Evolutionary conservation across 164 flowering plant genomes (phyloP).

Genomic region (Kingdonia uniflora): DNA sequence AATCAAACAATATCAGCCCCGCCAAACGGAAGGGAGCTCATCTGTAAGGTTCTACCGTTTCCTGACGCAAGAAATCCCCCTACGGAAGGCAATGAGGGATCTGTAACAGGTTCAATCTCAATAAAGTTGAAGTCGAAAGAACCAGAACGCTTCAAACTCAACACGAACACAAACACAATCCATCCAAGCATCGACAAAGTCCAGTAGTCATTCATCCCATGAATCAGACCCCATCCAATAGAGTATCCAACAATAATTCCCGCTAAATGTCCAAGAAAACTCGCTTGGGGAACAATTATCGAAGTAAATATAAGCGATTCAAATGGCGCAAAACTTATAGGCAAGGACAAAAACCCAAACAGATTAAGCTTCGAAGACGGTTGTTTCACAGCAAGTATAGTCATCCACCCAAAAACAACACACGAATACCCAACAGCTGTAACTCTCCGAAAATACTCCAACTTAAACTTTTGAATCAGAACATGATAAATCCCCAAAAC

Average conservation of each 20-base stretch:
- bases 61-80: slow-evolving; percentile 62
- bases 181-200: slow-evolving; percentile 88
- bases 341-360: slow-evolving; percentile 86
- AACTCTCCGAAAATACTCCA: slow-evolving; percentile 76
- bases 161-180: slow-evolving; percentile 55
- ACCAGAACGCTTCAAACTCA: slow-evolving; percentile 83
- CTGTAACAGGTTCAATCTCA: slow-evolving; percentile 76
- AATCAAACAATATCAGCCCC: slow-evolving; percentile 59
- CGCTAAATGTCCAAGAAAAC: slow-evolving; percentile 88
- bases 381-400: slow-evolving; percentile 79
- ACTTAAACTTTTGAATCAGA: slow-evolving; percentile 56
- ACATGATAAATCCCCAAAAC: slow-evolving; percentile 66
- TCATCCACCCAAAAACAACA: slow-evolving; percentile 99
- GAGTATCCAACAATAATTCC: slow-evolving; percentile 92
- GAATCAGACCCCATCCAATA: slow-evolving; percentile 87
- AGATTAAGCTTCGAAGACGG: slow-evolving; percentile 86
- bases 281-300: slow-evolving; percentile 95
- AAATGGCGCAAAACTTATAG: slow-evolving; percentile 96
- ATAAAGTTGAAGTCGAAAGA: slow-evolving; percentile 57
- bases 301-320: slow-evolving; percentile 87
- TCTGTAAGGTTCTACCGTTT: slow-evolving; percentile 63
- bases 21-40: slow-evolving; percentile 43
- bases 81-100: slow-evolving; percentile 68
- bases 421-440: slow-evolving; percentile 98
- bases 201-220: slow-evolving; percentile 97